Conservation (phyloP, 2,329 filamentous ascomycete species). For the Fusarium sp. region DNA sequence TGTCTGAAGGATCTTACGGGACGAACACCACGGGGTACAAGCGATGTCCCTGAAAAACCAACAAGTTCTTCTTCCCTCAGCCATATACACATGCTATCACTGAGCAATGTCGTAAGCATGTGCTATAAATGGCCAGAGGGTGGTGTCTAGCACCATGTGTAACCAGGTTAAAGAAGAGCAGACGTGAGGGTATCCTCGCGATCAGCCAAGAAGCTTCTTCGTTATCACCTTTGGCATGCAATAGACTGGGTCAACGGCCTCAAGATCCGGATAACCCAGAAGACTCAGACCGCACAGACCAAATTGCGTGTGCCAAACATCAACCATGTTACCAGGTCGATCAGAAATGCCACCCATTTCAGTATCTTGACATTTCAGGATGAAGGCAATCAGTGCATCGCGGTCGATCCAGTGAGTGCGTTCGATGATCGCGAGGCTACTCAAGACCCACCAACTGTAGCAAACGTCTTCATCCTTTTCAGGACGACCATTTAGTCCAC, state of each 20-base stretch:
- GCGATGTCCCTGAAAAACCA: constrained; percentile 49
- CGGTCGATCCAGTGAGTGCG: constrained; percentile 94
- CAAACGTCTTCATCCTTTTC: constrained; percentile 98
- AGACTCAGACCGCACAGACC: constrained; percentile 90
- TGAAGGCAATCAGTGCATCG: constrained; percentile 82
- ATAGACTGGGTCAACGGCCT: constrained; percentile 89
- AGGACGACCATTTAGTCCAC: constrained; percentile 92
- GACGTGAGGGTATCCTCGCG: not conserved
- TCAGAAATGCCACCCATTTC: constrained; percentile 90
- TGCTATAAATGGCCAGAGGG: constrained; percentile 79
- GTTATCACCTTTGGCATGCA: constrained; percentile 80
- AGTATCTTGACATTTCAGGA: constrained; percentile 88
- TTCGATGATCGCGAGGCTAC: constrained; percentile 89
- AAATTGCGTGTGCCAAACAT: constrained; percentile 96
- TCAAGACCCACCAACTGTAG: constrained; percentile 99
- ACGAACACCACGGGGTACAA: constrained; percentile 43
- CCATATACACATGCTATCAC: constrained; percentile 78
- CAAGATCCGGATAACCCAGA: constrained; percentile 79
- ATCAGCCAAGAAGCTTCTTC: constrained; percentile 66
- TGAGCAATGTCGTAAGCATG: constrained; percentile 63
- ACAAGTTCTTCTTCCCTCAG: constrained; percentile 68
- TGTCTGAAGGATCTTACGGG: constrained; percentile 50
- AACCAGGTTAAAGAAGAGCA: not conserved
- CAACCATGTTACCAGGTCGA: constrained; percentile 92
- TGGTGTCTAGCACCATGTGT: constrained; percentile 10